Evolutionary conservation across 2,329 filamentous ascomycete genomes (phyloP).

Genomic region (Ambrosiella xylebori): DNA sequence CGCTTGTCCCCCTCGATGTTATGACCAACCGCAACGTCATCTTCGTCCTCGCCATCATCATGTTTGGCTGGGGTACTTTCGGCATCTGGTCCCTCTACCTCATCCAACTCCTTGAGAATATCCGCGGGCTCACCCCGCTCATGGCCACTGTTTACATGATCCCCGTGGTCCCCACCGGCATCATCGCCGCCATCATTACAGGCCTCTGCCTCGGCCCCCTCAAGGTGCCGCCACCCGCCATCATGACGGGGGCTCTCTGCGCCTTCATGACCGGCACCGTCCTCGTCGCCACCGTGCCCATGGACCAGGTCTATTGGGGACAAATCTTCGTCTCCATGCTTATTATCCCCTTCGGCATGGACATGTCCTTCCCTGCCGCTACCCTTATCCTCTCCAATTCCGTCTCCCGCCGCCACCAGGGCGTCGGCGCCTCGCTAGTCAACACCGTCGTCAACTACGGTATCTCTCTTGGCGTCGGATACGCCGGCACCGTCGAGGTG

Average conservation of each 20-base stretch:
- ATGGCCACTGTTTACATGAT: slow-evolving; percentile 28
- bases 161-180: slow-evolving; percentile 27
- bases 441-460: slow-evolving; percentile 52
- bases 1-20: slow-evolving; percentile 42
- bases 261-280: slow-evolving; percentile 27
- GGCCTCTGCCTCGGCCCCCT: slow-evolving; percentile 25
- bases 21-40: slow-evolving; percentile 9
- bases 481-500: slow-evolving; percentile 46
- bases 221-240: slow-evolving; percentile 21
- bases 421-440: slow-evolving; percentile 35
- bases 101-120: slow-evolving; percentile 30
- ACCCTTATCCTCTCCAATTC: slow-evolving; percentile 41
- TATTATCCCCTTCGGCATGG: slow-evolving; percentile 45
- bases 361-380: slow-evolving; percentile 48
- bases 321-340: slow-evolving; percentile 42
- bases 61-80: slow-evolving; percentile 36
- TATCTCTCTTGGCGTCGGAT: slow-evolving; percentile 46
- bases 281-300: slow-evolving; percentile 30
- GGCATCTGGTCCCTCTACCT: slow-evolving; percentile 37
- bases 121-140: slow-evolving; percentile 26
- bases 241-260: slow-evolving; percentile 28
- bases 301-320: slow-evolving; percentile 44
- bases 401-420: slow-evolving; percentile 28
- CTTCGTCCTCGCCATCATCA: slow-evolving; percentile 33
- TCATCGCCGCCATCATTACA: slow-evolving; percentile 27